A percentile compares a stretch with the other conserved stretches of the same genome.
Evolutionary conservation across 306 rosid species (phyloP).

Genomic region (Quercus cerris): DNA sequence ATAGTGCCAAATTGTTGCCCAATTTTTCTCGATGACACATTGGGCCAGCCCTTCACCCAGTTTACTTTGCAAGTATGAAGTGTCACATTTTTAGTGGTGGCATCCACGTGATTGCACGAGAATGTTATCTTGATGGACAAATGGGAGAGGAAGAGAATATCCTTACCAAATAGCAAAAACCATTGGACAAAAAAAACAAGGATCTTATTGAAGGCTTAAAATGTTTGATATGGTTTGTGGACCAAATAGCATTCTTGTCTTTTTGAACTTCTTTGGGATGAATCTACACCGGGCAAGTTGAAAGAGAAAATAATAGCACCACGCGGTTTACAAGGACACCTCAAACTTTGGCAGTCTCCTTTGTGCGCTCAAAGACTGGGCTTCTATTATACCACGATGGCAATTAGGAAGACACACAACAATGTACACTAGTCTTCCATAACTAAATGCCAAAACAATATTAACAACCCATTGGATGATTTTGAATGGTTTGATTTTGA

Average conservation of each 20-base stretch:
- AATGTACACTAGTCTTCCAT: too few species aligned
- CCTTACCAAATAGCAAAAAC: background rate
- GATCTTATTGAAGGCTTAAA: conserved; percentile 1
- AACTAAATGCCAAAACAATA: too few species aligned
- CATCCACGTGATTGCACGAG: background rate
- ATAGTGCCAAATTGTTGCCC: background rate
- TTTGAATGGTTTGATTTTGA: too few species aligned
- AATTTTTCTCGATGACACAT: too few species aligned
- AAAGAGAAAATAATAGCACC: background rate
- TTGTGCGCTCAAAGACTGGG: too few species aligned
- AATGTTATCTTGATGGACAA: background rate
- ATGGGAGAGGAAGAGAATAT: background rate
- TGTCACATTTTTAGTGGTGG: background rate
- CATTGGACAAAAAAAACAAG: background rate
- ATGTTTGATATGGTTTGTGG: background rate
- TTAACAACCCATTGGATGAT: too few species aligned
- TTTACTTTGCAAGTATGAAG: background rate
- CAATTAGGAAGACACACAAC: too few species aligned
- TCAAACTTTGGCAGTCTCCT: too few species aligned
- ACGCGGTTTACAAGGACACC: too few species aligned
- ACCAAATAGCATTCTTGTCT: background rate
- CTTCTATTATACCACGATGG: too few species aligned
- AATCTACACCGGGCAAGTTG: background rate
- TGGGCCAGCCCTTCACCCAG: too few species aligned
- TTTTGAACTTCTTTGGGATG: background rate